Base-by-base conservation (phyloP, 805 yeast genomes). In the Yamadazyma phyllophila region DNA sequence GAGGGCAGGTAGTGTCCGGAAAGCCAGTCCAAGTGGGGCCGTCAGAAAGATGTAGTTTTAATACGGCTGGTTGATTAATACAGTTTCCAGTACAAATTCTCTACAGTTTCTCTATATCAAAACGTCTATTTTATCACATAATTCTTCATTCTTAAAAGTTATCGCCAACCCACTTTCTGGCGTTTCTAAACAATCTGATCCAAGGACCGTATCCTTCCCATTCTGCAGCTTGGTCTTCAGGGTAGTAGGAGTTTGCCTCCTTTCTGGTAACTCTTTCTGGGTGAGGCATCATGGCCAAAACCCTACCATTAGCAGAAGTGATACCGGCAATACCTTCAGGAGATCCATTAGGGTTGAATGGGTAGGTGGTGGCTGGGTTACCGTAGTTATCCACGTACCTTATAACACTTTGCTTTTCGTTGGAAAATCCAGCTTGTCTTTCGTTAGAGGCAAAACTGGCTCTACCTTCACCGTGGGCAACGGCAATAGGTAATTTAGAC, bases 391-490 rank as follows among this genome's bases (percentile, higher is more conserved):
- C 97, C 46, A 91, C 88, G 61, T 81, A 94, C 63, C 88, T 81
- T 44, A 90, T 78, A 39, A 85, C 85, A 36, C 80, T 77, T 51
- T 85, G 74, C 32, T 51, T 51, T 13, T 80, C 80, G 15, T 68
- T 57, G 48, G 73, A 70, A 61, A 90, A 84, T 8, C 63, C 59
- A 7, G 48, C 32, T 50, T 78, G 65, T 47, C 75, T 70, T 20
- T 66, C 73, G 8, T 66, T 72, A 26, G 65, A 50, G 36, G 69
- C 69, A 65, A 92, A 94, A 36, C 75, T 67, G 11, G 97, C 98
- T 58, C 88, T 80, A 59, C 99, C 99, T 73, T 94, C 99, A 57
- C 99, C 99, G 63, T 94, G 99, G 3, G 99, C 99, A 55, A 94
- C 98, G 15, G 95, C 97, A 68, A 94, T 89, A 44, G 99, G 99